Evolutionary conservation across 2,329 filamentous ascomycete species (phyloP).

Genomic region (Ophiostoma sp.): DNA sequence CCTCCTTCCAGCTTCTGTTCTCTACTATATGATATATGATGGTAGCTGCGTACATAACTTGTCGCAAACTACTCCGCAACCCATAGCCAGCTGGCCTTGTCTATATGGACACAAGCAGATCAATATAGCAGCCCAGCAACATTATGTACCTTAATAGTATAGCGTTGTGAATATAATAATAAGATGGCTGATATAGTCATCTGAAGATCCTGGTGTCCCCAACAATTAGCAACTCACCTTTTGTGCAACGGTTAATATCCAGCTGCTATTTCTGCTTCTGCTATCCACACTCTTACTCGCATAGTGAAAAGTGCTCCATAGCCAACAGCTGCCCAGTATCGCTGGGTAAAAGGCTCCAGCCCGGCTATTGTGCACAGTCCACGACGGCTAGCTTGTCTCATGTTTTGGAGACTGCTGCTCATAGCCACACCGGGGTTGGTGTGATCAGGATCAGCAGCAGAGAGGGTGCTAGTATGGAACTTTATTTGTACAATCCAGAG

Average conservation of each 20-base stretch:
- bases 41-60: not conserved
- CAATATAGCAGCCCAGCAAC: not conserved
- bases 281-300: not conserved
- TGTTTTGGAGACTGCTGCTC: conserved; percentile 1
- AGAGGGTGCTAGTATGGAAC: not conserved
- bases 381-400: conserved; percentile 13
- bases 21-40: not conserved
- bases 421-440: not conserved
- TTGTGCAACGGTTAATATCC: not conserved
- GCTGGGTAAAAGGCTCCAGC: not conserved
- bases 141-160: not conserved
- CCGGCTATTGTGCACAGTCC: not conserved
- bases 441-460: not conserved
- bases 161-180: not conserved
- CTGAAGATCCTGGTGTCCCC: not conserved
- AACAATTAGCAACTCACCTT: not conserved
- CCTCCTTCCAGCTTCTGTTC: not conserved
- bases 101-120: not conserved
- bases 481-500: not conserved
- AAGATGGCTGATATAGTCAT: not conserved
- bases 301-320: not conserved
- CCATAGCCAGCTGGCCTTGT: not conserved
- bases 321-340: too few species aligned
- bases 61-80: not conserved
- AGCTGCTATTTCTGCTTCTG: too few species aligned